phyloP scores from a whole-genome alignment of 2,329 filamentous ascomycete species.

The Beauveria bassiana region DNA sequence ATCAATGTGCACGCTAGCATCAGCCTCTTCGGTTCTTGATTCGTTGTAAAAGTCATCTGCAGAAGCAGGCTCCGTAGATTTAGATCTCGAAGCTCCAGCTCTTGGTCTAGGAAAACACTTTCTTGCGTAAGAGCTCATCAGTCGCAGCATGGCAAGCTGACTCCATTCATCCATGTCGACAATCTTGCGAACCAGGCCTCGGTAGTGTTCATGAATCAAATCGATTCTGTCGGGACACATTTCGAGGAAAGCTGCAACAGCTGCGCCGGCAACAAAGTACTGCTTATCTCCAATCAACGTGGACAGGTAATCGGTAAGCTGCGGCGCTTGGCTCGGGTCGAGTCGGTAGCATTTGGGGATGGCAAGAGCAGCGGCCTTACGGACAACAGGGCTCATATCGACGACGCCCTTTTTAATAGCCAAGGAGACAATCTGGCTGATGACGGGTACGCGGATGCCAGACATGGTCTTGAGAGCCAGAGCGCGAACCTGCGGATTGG shows the following conservation, averaged over 20 bases:
- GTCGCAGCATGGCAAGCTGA: conserved; percentile 71
- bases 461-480: conserved; percentile 96
- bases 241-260: conserved; percentile 81
- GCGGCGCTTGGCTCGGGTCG: conserved; percentile 76
- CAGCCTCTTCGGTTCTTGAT: conserved; percentile 32
- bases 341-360: conserved; percentile 94
- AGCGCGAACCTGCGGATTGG: conserved; percentile 82
- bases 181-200: conserved; percentile 74
- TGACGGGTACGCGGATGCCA: conserved; percentile 91
- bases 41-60: conserved; percentile 79
- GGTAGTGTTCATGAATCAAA: conserved; percentile 85
- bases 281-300: conserved; percentile 80
- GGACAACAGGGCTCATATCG: conserved; percentile 91
- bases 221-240: conserved; percentile 83
- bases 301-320: conserved; percentile 74
- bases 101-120: conserved; percentile 75
- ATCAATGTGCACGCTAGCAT: conserved; percentile 59
- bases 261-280: conserved; percentile 93
- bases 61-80: conserved; percentile 27
- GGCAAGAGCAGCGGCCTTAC: conserved; percentile 84
- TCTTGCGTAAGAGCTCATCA: conserved; percentile 79
- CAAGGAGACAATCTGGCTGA: conserved; percentile 92
- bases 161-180: conserved; percentile 99
- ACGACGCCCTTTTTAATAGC: conserved; percentile 90
- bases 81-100: conserved; percentile 38